Percentiles rank a stretch among this genome's conserved stretches.
Evolutionary conservation across 2,329 filamentous ascomycete species (phyloP).

Genomic region (Tolypocladium paradoxum): DNA sequence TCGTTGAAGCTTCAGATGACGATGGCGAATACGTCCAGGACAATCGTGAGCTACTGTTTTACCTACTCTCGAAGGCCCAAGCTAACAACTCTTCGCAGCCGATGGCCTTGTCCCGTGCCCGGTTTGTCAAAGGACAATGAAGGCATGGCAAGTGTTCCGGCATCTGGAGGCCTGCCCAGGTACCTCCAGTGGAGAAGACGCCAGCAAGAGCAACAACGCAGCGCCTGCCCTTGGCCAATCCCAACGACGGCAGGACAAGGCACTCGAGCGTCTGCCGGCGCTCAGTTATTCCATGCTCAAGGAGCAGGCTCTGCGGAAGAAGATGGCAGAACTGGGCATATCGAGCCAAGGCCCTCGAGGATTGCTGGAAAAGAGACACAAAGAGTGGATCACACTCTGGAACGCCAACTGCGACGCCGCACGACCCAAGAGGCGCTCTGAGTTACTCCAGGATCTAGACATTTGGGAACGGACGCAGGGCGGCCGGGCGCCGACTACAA

Average conservation of each 20-base stretch:
- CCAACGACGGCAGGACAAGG: constrained; percentile 21
- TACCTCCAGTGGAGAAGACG: constrained; percentile 15
- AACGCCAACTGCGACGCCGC: constrained; percentile 92
- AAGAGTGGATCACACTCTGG: constrained; percentile 91
- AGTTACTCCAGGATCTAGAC: constrained; percentile 70
- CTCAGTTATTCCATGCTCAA: constrained; percentile 84
- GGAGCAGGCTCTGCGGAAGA: constrained; percentile 66
- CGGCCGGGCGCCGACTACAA: constrained; percentile 36
- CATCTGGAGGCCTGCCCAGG: constrained; percentile 61
- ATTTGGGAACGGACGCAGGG: constrained; percentile 81
- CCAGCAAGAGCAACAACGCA: not conserved
- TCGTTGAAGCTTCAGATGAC: constrained; percentile 15
- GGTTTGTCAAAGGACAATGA: constrained; percentile 71
- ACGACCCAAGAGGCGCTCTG: constrained; percentile 55
- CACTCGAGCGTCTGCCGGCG: constrained; percentile 58
- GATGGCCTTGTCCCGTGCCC: constrained; percentile 78
- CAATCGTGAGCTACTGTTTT: constrained; percentile 9
- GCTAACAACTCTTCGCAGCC: constrained; percentile 23
- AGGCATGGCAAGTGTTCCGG: constrained; percentile 62
- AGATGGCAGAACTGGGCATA: constrained; percentile 71
- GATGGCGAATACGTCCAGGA: constrained; percentile 21
- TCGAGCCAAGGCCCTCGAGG: constrained; percentile 56
- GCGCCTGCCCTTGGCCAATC: constrained; percentile 7
- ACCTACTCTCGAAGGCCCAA: not conserved
- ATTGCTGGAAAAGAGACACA: constrained; percentile 69